Base-by-base conservation (phyloP, 108 stramenopile genomes). In the Stephanodiscus triporus region DNA sequence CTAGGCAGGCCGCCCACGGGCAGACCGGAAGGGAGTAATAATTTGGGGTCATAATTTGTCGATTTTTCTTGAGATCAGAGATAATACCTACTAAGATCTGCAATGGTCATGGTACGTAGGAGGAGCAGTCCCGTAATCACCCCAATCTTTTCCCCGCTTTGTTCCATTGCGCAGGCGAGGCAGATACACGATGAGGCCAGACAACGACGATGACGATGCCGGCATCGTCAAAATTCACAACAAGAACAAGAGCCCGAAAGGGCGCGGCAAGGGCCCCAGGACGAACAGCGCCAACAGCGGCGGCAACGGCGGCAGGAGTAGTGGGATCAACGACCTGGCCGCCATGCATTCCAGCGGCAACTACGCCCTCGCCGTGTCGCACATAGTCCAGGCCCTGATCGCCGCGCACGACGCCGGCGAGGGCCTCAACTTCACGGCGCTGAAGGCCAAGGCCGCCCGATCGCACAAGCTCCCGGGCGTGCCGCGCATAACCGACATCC, bases 401-500 rank as follows among this genome's bases (percentile, higher is more conserved):
- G 58, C 84, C 27, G 93, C 95, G 37, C 97, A 95, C 79, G 94
- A 97, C 49, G 59, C 80, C 40, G 87, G 87, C 20, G 65, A 73
- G 4, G 83, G 93, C 11, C 71, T 96, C 32, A 98, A 98, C 80
- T 89, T 98, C 56, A 96, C 93, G 6, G 74, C 84, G 42, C 81
- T 95, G 67, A 98, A 97, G 76, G 79, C 86, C 27, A 66, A 87
- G 29, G 78, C 91, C 8, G 87, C 94, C 10, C 82, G 82, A 50
- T 94, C 95, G 63, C 87, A 85, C 79, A 91, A 93, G 84, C 56
- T 98, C 4, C 76, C 89, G 27, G 93, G 91, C 34, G 95, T 96
- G 32, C 96, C 96, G 37, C 88, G 88, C 50, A 70, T 97, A 64
- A 85, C 91, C 17, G 97, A 98, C 78, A 96, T 98, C 49, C 77